These are phyloP conservation scores for Lathyrus tuberosus DNA, from an alignment of 306 rosid genomes.

Conservation along the genomic window DNA sequence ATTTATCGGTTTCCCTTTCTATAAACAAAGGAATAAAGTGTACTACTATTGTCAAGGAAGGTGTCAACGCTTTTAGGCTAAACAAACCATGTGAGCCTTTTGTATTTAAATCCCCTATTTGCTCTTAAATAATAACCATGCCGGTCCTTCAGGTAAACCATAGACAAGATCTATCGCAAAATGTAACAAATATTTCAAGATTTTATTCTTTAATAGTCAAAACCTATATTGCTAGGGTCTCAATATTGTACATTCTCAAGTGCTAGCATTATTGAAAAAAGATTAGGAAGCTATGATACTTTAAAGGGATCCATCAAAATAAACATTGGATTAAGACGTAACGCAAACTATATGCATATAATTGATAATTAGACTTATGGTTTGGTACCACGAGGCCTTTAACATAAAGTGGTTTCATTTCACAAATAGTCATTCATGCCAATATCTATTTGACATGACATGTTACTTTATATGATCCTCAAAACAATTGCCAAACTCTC, in stretches of 20 bases:
- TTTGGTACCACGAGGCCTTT: neutral
- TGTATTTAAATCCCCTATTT: neutral
- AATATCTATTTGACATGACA: conserved; percentile 38
- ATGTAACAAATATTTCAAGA: conserved; percentile 18
- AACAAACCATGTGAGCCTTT: conserved; percentile 37
- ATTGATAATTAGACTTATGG: conserved; percentile 27
- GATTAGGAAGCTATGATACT: conserved; percentile 10
- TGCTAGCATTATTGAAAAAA: conserved; percentile 27
- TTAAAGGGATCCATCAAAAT: conserved; percentile 5
- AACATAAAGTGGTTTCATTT: conserved; percentile 28
- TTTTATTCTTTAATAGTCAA: conserved; percentile 20
- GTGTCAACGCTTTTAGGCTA: conserved; percentile 30
- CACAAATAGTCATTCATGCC: conserved; percentile 7
- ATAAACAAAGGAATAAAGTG: neutral
- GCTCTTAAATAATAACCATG: conserved; percentile 27
- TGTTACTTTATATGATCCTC: conserved; percentile 36
- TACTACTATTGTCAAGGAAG: conserved; percentile 23
- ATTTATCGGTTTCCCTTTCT: neutral
- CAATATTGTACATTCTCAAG: conserved; percentile 15
- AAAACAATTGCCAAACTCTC: conserved; percentile 32
- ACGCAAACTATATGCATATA: neutral
- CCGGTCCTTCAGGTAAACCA: conserved; percentile 34
- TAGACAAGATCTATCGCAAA: conserved; percentile 41
- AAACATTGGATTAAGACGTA: conserved; percentile 34
- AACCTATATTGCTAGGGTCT: conserved; percentile 35